Conservation (phyloP, 768 basidiomycete genomes). For the Auricularia heimuer region DNA sequence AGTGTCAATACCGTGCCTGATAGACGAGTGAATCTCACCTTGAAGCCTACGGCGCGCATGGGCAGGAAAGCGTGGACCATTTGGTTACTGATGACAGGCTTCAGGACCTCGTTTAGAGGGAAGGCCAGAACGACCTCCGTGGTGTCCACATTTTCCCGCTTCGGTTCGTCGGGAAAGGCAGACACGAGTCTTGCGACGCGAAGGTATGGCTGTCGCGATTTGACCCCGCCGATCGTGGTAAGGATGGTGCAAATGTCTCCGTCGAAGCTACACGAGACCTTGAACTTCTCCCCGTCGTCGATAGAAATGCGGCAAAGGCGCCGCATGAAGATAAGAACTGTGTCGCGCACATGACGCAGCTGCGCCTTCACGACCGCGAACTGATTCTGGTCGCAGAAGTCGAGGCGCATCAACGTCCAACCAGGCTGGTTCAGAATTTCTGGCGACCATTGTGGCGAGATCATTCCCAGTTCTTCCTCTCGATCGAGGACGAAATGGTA, state of each 20-base stretch:
- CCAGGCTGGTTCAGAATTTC: constrained; percentile 3
- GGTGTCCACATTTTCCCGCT: constrained; percentile 9
- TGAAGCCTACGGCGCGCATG: constrained; percentile 15
- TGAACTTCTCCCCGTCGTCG: not conserved
- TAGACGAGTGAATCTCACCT: constrained; percentile 8
- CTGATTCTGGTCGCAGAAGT: constrained; percentile 8
- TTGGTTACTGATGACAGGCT: constrained; percentile 11
- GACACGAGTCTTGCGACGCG: not conserved
- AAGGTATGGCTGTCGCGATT: not conserved
- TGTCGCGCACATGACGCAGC: constrained; percentile 11
- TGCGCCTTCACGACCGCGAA: constrained; percentile 8
- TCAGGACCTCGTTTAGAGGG: constrained; percentile 10
- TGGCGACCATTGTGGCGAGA: constrained; percentile 12
- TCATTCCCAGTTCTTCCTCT: constrained; percentile 15
- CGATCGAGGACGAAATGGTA: constrained; percentile 17
- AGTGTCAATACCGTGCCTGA: no score
- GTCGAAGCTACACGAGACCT: no score
- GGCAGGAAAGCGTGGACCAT: constrained; percentile 19
- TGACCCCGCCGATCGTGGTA: not conserved
- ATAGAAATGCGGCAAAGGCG: constrained; percentile 11
- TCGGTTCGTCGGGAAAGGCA: constrained; percentile 10
- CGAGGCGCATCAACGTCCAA: constrained; percentile 17
- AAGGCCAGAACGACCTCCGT: constrained; percentile 18
- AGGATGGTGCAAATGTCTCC: not conserved
- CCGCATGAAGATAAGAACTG: constrained; percentile 19